phyloP scores from a whole-genome alignment of 148 eudicot species.

The Salicornia ramosissima region DNA sequence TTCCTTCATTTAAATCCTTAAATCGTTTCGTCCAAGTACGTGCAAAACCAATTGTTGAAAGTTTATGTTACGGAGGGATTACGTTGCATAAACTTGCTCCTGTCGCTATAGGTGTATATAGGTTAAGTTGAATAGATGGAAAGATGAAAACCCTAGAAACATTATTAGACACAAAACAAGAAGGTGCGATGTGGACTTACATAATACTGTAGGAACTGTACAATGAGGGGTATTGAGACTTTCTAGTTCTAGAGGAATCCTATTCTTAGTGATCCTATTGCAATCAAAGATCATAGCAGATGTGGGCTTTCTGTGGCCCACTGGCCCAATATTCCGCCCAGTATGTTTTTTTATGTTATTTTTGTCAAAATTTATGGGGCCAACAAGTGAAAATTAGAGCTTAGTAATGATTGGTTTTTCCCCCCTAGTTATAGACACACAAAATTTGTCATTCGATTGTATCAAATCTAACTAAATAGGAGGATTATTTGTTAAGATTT shows the following conservation, averaged over 20 bases:
- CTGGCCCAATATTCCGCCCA: conserved; percentile 22
- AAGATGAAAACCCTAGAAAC: conserved; percentile 6
- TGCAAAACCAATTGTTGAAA: no score
- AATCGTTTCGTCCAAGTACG: no score
- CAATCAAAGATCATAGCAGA: conserved; percentile 17
- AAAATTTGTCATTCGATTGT: no score
- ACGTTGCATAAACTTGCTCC: no score
- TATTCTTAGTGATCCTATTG: background rate
- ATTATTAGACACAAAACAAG: conserved; percentile 8
- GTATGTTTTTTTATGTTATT: background rate
- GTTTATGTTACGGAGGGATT: no score
- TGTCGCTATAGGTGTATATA: background rate
- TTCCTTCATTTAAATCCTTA: no score
- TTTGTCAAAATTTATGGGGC: conserved; percentile 17
- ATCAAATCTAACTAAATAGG: no score
- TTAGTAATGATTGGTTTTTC: conserved; percentile 10
- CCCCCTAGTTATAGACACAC: no score
- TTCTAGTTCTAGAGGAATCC: conserved; percentile 18
- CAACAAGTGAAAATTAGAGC: background rate
- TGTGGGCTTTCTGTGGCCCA: conserved; percentile 26
- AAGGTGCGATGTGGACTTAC: conserved; percentile 28
- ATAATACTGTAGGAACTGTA: background rate
- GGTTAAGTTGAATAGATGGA: conserved; percentile 23
- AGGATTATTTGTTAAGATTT: no score
- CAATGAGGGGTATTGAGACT: background rate